Conservation (phyloP, 2,329 filamentous ascomycete genomes). For the Nigrospora osmanthi region DNA sequence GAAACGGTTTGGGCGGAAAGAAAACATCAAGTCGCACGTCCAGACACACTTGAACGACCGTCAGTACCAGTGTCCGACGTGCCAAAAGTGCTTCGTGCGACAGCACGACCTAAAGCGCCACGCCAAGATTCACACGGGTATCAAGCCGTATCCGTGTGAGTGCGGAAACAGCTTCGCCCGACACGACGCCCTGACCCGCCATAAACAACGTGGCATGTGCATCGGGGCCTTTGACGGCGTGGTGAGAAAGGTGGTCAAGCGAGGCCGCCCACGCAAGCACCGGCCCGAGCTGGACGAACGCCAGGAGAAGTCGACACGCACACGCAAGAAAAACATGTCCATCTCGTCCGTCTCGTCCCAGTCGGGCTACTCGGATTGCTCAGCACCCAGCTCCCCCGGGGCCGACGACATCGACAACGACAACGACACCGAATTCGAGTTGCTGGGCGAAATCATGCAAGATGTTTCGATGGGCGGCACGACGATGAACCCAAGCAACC, state of each 20-base stretch:
- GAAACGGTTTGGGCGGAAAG: constrained; percentile 91
- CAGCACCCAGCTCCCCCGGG: constrained; percentile 43
- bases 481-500: constrained; percentile 27
- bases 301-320: constrained; percentile 48
- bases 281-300: constrained; percentile 49
- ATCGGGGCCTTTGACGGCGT: constrained; percentile 85
- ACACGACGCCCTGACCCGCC: constrained; percentile 89
- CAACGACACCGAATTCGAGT: constrained; percentile 30
- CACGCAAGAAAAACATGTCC: constrained; percentile 50
- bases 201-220: constrained; percentile 94
- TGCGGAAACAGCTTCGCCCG: constrained; percentile 93
- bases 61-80: constrained; percentile 89
- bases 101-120: constrained; percentile 97
- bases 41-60: constrained; percentile 96
- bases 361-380: constrained; percentile 50
- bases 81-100: constrained; percentile 91
- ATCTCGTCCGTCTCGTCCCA: constrained; percentile 39
- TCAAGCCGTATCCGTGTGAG: constrained; percentile 90
- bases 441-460: constrained; percentile 38
- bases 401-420: constrained; percentile 22
- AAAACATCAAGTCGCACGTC: constrained; percentile 97
- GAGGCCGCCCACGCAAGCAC: constrained; percentile 57
- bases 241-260: constrained; percentile 51
- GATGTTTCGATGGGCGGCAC: constrained; percentile 31
- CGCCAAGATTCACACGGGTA: constrained; percentile 92